Conservation (phyloP, 2,329 filamentous ascomycete species). For the Alternaria sp. region DNA sequence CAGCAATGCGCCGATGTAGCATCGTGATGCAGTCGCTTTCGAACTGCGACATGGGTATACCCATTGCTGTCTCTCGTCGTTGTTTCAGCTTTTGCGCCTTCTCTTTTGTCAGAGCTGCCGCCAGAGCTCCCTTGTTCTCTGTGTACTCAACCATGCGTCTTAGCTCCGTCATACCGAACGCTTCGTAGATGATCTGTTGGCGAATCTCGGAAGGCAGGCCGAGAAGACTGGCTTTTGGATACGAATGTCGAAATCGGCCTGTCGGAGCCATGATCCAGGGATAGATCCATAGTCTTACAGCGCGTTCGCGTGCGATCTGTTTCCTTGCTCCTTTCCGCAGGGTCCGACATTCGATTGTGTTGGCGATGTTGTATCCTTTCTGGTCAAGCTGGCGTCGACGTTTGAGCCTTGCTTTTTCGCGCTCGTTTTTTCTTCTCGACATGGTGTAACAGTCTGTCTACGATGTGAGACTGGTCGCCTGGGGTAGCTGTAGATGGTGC, state of each 20-base stretch:
- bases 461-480: neutral
- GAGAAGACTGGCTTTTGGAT: constrained; percentile 13
- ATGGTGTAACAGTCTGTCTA: neutral
- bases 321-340: constrained; percentile 4
- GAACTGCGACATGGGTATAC: neutral
- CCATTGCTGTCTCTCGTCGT: neutral
- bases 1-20: constrained; percentile 3
- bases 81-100: neutral
- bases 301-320: neutral
- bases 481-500: neutral
- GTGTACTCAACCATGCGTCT: neutral
- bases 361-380: neutral
- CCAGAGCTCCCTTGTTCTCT: neutral
- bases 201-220: constrained; percentile 23
- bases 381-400: neutral
- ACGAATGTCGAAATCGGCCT: neutral
- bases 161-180: neutral
- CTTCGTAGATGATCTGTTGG: constrained; percentile 16
- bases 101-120: neutral
- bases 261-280: constrained; percentile 11
- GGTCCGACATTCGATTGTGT: neutral
- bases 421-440: neutral
- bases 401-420: neutral
- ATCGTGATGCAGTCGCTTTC: neutral
- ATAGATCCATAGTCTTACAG: constrained; percentile 1